Percentiles rank a stretch among this genome's conserved stretches.
Evolutionary conservation across 805 yeast genomes (phyloP).

Genomic region (Dipodascus albidus): DNA sequence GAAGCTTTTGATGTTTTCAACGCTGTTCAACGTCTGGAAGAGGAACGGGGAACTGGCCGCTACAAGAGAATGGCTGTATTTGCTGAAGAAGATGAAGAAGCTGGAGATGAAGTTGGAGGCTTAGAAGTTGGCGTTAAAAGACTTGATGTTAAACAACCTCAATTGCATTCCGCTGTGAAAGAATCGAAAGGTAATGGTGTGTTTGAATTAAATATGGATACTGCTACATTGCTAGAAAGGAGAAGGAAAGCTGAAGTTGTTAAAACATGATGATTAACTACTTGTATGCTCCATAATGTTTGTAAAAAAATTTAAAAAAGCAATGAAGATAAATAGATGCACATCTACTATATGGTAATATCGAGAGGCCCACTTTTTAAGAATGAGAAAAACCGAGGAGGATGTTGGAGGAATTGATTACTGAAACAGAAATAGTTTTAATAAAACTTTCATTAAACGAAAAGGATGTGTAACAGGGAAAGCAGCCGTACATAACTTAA

Average conservation of each 20-base stretch:
- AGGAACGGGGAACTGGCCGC: slow-evolving; percentile 29
- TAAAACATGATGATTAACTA: neutral
- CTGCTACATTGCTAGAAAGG: slow-evolving; percentile 51
- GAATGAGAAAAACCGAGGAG: too few relatives aligned
- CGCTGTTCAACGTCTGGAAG: slow-evolving; percentile 74
- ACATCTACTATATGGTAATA: too few relatives aligned
- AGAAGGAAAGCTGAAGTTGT: slow-evolving; percentile 20
- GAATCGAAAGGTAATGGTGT: slow-evolving; percentile 3
- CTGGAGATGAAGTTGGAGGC: neutral
- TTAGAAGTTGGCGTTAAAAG: neutral
- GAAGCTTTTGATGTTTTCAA: slow-evolving; percentile 82
- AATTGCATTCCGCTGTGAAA: neutral
- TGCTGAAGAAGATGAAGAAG: slow-evolving; percentile 2
- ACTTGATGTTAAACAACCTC: neutral
- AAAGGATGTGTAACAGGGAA: too few relatives aligned
- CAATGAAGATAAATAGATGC: too few relatives aligned
- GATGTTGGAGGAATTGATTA: too few relatives aligned
- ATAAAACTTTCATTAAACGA: too few relatives aligned
- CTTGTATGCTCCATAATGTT: too few relatives aligned
- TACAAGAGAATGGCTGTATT: neutral
- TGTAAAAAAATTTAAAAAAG: too few relatives aligned
- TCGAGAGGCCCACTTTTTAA: too few relatives aligned
- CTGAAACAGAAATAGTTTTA: too few relatives aligned
- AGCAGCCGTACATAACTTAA: too few relatives aligned
- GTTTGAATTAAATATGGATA: slow-evolving; percentile 52